phyloP scores from a whole-genome alignment of 352 stramenopile genomes.

The Globisporangium barbulae region DNA sequence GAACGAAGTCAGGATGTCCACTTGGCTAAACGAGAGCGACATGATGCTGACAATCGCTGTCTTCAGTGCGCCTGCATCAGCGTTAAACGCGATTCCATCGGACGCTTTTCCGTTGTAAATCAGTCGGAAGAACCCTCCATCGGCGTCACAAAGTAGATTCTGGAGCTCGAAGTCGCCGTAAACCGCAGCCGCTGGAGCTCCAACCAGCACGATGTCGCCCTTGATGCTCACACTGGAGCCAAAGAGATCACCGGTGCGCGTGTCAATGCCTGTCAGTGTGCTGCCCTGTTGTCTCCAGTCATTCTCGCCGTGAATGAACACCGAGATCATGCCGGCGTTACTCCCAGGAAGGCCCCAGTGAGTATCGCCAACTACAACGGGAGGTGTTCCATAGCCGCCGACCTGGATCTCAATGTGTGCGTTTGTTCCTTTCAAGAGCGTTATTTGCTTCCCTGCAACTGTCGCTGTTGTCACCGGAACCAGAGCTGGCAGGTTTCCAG shows the following conservation, averaged over 20 bases:
- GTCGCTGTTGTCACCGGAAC: conserved; percentile 35
- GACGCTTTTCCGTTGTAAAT: conserved; percentile 58
- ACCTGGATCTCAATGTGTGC: conserved; percentile 47
- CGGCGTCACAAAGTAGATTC: conserved; percentile 68
- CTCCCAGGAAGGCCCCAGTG: conserved; percentile 55
- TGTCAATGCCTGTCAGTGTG: conserved; percentile 53
- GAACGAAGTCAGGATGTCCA: conserved; percentile 56
- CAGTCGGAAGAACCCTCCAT: conserved; percentile 64
- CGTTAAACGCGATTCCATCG: conserved; percentile 56
- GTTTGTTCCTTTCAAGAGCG: conserved; percentile 51
- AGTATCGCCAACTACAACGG: conserved; percentile 28
- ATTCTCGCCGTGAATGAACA: conserved; percentile 68
- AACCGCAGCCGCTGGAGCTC: conserved; percentile 57
- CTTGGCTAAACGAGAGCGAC: conserved; percentile 45
- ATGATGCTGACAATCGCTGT: conserved; percentile 51
- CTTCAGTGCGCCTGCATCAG: conserved; percentile 41
- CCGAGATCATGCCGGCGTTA: conserved; percentile 49
- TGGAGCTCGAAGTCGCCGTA: conserved; percentile 77
- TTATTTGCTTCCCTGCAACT: conserved; percentile 22
- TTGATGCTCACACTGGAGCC: conserved; percentile 67
- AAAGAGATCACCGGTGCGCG: conserved; percentile 64
- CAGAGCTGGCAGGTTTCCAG: conserved; percentile 64
- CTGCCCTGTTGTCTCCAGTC: conserved; percentile 76
- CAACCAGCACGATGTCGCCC: conserved; percentile 48
- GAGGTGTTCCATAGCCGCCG: conserved; percentile 43